Conservation (phyloP, 2,329 filamentous ascomycete genomes). For the Pseudogymnoascus sp. region DNA sequence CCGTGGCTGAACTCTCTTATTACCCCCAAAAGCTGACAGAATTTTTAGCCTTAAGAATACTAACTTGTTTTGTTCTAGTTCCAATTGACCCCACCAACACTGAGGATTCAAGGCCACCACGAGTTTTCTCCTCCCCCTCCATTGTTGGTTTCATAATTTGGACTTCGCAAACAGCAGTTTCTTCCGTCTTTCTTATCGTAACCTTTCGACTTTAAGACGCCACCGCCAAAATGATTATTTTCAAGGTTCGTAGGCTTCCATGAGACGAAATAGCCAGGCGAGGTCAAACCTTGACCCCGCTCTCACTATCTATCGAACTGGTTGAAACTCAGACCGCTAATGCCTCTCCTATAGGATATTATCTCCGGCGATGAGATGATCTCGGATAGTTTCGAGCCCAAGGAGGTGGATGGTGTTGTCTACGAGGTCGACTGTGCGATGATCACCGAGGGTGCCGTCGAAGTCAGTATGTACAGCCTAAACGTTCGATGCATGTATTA, state of each 20-base stretch:
- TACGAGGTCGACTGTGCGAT: conserved; percentile 91
- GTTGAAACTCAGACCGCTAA: conserved; percentile 12
- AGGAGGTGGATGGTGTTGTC: conserved; percentile 67
- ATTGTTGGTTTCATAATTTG: conserved; percentile 7
- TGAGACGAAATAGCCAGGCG: background rate
- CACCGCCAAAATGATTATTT: conserved; percentile 63
- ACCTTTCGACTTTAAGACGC: conserved; percentile 13
- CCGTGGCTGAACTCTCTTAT: background rate
- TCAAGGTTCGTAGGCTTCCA: conserved; percentile 41
- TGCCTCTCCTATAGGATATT: conserved; percentile 55
- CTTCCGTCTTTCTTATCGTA: conserved; percentile 12
- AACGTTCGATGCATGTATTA: background rate
- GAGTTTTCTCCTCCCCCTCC: conserved; percentile 9
- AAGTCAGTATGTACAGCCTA: conserved; percentile 47
- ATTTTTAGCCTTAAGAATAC: background rate
- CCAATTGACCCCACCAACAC: conserved; percentile 1
- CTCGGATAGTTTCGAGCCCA: conserved; percentile 86
- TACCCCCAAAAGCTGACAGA: background rate
- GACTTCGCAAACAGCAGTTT: conserved; percentile 11
- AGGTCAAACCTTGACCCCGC: conserved; percentile 11
- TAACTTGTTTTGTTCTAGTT: background rate
- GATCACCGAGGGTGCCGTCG: conserved; percentile 69
- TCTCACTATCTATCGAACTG: conserved; percentile 12
- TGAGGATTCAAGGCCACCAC: conserved; percentile 10
- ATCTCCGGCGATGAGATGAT: conserved; percentile 89